Conservation (phyloP, 305 asterid genomes). For the Andrographis paniculata region DNA sequence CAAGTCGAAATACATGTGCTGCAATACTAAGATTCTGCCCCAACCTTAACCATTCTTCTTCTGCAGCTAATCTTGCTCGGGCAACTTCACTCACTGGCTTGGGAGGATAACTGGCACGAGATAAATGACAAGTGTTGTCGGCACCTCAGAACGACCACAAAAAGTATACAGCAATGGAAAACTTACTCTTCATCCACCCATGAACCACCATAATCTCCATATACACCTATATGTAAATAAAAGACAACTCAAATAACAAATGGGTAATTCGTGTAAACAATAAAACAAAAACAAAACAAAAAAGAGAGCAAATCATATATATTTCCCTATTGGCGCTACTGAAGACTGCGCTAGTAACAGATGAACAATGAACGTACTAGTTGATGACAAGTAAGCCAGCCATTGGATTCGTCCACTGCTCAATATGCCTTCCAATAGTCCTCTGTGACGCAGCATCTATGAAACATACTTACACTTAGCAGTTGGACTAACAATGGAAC, state of each 20-base stretch:
- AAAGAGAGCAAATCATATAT: slow-evolving; percentile 3
- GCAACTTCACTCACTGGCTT: slow-evolving; percentile 39
- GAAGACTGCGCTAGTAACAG: background rate
- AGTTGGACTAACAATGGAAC: slow-evolving; percentile 2
- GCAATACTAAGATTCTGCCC: slow-evolving; percentile 45
- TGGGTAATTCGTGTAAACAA: too few species aligned
- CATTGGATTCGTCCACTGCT: slow-evolving; percentile 57
- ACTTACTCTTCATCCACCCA: slow-evolving; percentile 89
- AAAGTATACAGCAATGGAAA: slow-evolving; percentile 9
- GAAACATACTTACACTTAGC: slow-evolving; percentile 17
- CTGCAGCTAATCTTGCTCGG: slow-evolving; percentile 59
- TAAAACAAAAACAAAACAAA: too few species aligned
- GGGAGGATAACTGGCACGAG: slow-evolving; percentile 45
- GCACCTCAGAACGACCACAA: slow-evolving; percentile 11
- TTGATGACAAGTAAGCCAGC: slow-evolving; percentile 79
- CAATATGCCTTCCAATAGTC: slow-evolving; percentile 32
- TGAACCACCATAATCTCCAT: slow-evolving; percentile 79
- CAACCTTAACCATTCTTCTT: slow-evolving; percentile 65
- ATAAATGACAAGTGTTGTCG: slow-evolving; percentile 15
- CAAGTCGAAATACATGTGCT: slow-evolving; percentile 74
- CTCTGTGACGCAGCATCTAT: slow-evolving; percentile 54
- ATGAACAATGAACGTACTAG: slow-evolving; percentile 34
- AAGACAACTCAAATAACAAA: slow-evolving; percentile 6
- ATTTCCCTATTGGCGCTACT: background rate
- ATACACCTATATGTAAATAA: slow-evolving; percentile 51